A percentile compares a stretch with the other conserved stretches of the same genome.
Evolutionary conservation across 2,329 filamentous ascomycete species (phyloP).

Genomic region (Metarhizium humberi): DNA sequence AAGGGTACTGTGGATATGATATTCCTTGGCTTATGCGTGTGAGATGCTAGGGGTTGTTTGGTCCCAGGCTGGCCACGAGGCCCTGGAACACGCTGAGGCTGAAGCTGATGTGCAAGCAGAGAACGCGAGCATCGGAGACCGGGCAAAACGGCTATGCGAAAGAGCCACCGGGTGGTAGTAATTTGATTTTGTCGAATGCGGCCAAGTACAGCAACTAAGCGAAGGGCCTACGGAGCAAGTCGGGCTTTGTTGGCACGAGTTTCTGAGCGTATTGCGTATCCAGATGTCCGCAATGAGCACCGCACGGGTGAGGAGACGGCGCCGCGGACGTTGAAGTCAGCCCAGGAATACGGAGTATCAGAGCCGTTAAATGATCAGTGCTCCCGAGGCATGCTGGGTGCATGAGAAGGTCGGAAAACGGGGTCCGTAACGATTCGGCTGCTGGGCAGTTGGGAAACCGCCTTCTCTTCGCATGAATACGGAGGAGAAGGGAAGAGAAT

Average conservation of each 20-base stretch:
- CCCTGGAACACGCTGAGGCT: neutral
- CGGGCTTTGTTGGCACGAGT: neutral
- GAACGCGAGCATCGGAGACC: neutral
- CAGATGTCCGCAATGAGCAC: too few relatives aligned
- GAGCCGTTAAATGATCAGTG: neutral
- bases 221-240: neutral
- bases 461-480: neutral
- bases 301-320: neutral
- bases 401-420: neutral
- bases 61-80: neutral
- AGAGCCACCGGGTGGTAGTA: neutral
- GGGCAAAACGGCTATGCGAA: neutral
- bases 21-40: neutral
- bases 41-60: neutral
- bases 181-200: neutral
- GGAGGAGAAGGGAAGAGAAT: neutral
- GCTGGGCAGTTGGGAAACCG: neutral
- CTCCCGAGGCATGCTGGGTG: neutral
- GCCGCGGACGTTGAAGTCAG: neutral
- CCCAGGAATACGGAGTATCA: neutral
- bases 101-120: neutral
- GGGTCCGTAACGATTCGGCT: neutral
- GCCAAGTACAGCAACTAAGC: neutral
- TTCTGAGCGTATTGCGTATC: neutral
- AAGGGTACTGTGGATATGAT: conserved; percentile 2